Conservation (phyloP, 2,329 filamentous ascomycete species). For the Colletotrichum sp. region DNA sequence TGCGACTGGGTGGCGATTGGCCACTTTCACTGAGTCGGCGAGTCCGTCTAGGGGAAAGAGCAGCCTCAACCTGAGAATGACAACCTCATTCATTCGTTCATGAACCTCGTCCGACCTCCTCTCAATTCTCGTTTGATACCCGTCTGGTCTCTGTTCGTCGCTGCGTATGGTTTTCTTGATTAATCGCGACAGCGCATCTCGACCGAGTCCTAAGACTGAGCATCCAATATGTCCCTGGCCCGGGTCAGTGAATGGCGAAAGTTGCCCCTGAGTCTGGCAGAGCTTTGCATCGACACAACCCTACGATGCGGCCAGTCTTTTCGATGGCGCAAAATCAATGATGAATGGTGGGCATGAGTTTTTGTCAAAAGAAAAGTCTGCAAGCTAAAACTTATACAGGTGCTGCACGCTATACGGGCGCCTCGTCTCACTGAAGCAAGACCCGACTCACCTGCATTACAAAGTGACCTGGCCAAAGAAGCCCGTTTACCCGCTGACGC, state of each 20-base stretch:
- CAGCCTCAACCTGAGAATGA: neutral
- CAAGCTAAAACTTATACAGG: slow-evolving; percentile 43
- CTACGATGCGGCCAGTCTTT: slow-evolving; percentile 96
- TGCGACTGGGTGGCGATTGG: neutral
- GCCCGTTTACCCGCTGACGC: slow-evolving; percentile 13
- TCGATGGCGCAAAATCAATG: slow-evolving; percentile 85
- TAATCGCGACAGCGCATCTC: neutral
- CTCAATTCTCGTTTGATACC: neutral
- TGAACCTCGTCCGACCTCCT: neutral
- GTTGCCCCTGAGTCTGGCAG: slow-evolving; percentile 79
- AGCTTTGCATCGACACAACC: slow-evolving; percentile 94
- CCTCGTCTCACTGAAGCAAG: slow-evolving; percentile 85
- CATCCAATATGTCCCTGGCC: slow-evolving; percentile 37
- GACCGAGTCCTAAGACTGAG: neutral
- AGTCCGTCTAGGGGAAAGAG: neutral
- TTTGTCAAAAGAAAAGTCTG: neutral
- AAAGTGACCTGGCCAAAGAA: slow-evolving; percentile 66
- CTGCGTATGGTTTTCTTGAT: neutral
- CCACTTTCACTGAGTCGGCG: neutral
- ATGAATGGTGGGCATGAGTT: slow-evolving; percentile 72
- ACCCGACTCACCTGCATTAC: slow-evolving; percentile 80
- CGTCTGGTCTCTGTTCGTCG: neutral
- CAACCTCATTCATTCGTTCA: neutral
- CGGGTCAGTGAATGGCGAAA: slow-evolving; percentile 83
- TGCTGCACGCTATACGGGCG: slow-evolving; percentile 86